Evolutionary conservation across 345 rosid species (phyloP).

Genomic region (Populus tremula): DNA sequence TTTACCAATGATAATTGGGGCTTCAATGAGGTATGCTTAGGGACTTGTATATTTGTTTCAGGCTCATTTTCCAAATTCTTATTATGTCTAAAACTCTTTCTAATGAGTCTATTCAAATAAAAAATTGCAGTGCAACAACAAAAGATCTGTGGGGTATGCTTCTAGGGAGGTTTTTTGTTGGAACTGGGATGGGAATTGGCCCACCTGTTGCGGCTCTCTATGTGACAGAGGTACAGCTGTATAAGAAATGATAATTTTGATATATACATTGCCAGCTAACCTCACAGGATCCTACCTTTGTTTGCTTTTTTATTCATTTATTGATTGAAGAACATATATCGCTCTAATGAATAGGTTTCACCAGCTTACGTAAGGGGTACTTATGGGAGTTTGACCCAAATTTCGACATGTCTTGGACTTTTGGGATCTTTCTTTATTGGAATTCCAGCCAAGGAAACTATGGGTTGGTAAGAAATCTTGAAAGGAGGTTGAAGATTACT

Average conservation of each 20-base stretch:
- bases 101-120: slow-evolving; percentile 12
- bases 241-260: slow-evolving; percentile 15
- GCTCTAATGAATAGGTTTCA: slow-evolving; percentile 54
- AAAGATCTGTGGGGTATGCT: slow-evolving; percentile 86
- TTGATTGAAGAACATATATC: neutral
- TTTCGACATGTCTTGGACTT: slow-evolving; percentile 82
- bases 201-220: slow-evolving; percentile 90
- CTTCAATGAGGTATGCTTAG: slow-evolving; percentile 63
- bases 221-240: slow-evolving; percentile 75
- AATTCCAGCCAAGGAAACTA: slow-evolving; percentile 64
- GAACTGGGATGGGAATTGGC: slow-evolving; percentile 92
- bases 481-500: neutral
- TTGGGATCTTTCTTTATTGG: slow-evolving; percentile 67
- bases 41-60: neutral
- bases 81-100: neutral
- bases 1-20: slow-evolving; percentile 82
- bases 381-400: slow-evolving; percentile 82
- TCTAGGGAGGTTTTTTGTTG: slow-evolving; percentile 81
- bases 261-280: neutral
- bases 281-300: neutral
- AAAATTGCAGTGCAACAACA: slow-evolving; percentile 67
- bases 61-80: neutral
- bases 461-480: slow-evolving; percentile 63
- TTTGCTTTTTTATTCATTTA: neutral
- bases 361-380: slow-evolving; percentile 91